These are phyloP conservation scores for Babesia bigemina DNA, from an alignment of 169 alveolate species.

Conservation along the genomic window DNA sequence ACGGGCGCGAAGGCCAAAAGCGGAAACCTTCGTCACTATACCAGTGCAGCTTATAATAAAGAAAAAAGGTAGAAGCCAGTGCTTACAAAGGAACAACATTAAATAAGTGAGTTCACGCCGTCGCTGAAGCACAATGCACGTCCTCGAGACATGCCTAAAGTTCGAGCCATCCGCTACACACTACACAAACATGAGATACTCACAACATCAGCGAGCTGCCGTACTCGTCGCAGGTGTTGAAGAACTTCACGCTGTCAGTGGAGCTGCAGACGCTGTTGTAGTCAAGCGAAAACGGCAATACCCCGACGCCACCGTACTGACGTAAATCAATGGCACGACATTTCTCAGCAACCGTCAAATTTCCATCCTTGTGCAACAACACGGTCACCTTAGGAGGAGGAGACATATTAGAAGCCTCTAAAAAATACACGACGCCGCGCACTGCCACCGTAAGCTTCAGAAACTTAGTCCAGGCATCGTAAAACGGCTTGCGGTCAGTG, in stretches of 20 bases:
- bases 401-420: constrained; percentile 69
- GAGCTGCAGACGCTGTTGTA: background rate
- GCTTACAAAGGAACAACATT: background rate
- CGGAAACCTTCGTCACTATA: background rate
- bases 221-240: constrained; percentile 16
- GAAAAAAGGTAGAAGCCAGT: background rate
- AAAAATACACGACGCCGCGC: constrained; percentile 70
- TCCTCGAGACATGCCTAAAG: background rate
- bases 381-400: constrained; percentile 75
- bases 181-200: background rate
- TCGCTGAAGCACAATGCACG: background rate
- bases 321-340: background rate
- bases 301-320: constrained; percentile 17
- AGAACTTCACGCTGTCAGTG: constrained; percentile 5
- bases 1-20: background rate
- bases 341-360: constrained; percentile 2
- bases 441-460: constrained; percentile 55
- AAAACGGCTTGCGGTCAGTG: constrained; percentile 73
- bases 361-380: constrained; percentile 57
- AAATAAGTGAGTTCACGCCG: background rate
- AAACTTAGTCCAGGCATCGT: constrained; percentile 69
- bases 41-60: background rate
- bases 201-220: constrained; percentile 8
- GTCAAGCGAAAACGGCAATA: constrained; percentile 30
- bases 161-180: background rate